phyloP scores from a whole-genome alignment of 768 basidiomycete species.

The Dacryopinax spathularia region DNA sequence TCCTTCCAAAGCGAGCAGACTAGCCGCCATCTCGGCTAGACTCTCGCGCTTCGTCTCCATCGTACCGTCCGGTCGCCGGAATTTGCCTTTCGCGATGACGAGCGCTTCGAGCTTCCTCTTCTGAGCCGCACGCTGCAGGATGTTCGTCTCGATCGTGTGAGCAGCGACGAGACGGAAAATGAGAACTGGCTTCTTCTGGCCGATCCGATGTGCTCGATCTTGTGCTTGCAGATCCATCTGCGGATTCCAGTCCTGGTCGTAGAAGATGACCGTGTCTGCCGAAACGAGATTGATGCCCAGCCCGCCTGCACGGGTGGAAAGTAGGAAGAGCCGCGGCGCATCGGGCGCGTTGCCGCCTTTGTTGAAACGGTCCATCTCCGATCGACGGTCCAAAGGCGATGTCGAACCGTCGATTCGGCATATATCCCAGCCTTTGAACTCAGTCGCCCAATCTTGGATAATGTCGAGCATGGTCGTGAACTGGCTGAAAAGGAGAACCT shows the following conservation, averaged over 20 bases:
- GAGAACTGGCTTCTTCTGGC: slow-evolving; percentile 80
- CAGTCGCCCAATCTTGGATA: slow-evolving; percentile 80
- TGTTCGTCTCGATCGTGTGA: slow-evolving; percentile 83
- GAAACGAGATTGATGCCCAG: slow-evolving; percentile 67
- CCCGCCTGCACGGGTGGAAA: slow-evolving; percentile 69
- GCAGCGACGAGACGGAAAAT: slow-evolving; percentile 77
- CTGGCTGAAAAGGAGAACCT: slow-evolving; percentile 79
- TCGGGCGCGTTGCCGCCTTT: slow-evolving; percentile 43
- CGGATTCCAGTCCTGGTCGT: slow-evolving; percentile 88
- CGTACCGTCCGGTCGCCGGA: slow-evolving; percentile 28
- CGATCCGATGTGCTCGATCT: slow-evolving; percentile 90
- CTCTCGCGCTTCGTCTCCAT: slow-evolving; percentile 37
- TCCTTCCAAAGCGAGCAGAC: slow-evolving; percentile 63
- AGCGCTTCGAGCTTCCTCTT: slow-evolving; percentile 85
- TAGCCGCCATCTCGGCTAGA: slow-evolving; percentile 67
- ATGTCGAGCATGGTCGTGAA: slow-evolving; percentile 95
- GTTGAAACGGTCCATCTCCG: slow-evolving; percentile 78
- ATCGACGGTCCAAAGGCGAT: slow-evolving; percentile 61
- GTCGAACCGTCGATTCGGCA: slow-evolving; percentile 91
- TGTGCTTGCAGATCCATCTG: slow-evolving; percentile 96
- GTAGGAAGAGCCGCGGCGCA: slow-evolving; percentile 60
- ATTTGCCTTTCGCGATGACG: slow-evolving; percentile 78
- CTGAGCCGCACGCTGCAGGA: slow-evolving; percentile 74
- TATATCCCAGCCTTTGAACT: slow-evolving; percentile 65
- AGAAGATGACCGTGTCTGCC: slow-evolving; percentile 87